Base-by-base conservation (phyloP, 257 asterid species). In the Nicotiana benthamiana region DNA sequence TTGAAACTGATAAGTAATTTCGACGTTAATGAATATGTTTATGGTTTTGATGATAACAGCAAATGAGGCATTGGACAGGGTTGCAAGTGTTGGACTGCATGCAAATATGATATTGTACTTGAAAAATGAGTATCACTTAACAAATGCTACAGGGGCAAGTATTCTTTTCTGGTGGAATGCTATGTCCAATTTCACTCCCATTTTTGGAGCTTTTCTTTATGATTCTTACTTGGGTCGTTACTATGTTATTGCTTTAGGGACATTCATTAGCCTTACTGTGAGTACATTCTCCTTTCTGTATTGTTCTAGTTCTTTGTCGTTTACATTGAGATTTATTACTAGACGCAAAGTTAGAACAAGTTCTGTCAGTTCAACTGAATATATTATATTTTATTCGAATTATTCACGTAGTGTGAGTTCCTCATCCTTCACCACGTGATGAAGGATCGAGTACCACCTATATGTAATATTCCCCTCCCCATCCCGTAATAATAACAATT, bases 151-250 rank as follows among this genome's bases (percentile, higher is more conserved):
- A 48, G 95, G 87, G 13, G 77, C 89, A 4, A 87, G 34, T 66
- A 77, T 88, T 36, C 63, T 93, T 77, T 90, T 90, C 80, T 84
- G 87, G 82, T 93, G 97, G 97, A 78, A 63, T 0, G 95, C 98
- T 60, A 61, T 79, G 4, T 88, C 94, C 9, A 87, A 89, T 79
- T 89, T 92, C 93, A 22, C 89, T 87, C 97, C 98, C 0, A 89
- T 87, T 51, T 59, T 92, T 22, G 98, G 98, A n/a, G 98, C 98
- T 80, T 92, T 90, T 80, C 86, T 93, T 26, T 83, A 97, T 26
- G 98, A 93, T 86, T 90, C 98, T 3, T 92, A 86, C 84, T 83
- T 93, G 76, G 98, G 98, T 7, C 89, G 98, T 9, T 93, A 87
- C 66, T 83, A 54, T 8, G 92, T 93, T 12, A 93, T 93, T 64